Evolutionary conservation across 306 rosid genomes (phyloP).

Genomic region (Astragalus membranaceus): DNA sequence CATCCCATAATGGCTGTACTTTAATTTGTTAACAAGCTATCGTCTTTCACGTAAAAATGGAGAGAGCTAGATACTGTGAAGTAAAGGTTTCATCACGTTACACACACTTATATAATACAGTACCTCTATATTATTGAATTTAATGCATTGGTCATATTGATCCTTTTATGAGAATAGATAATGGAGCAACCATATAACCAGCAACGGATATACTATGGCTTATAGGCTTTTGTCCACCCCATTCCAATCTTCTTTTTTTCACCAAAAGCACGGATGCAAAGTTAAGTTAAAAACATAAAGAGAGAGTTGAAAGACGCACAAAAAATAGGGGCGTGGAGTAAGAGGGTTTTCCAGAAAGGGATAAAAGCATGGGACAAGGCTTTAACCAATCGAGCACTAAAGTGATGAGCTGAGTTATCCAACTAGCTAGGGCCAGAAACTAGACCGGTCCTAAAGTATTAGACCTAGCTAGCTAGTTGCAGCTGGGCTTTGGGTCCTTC

Average conservation of each 20-base stretch:
- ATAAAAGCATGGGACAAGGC: constrained; percentile 27
- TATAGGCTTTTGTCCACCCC: neutral
- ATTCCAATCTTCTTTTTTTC: neutral
- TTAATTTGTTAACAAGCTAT: neutral
- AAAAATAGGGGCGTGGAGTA: constrained; percentile 27
- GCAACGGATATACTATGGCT: neutral
- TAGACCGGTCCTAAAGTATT: constrained; percentile 10
- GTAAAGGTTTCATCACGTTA: constrained; percentile 1
- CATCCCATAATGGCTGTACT: neutral
- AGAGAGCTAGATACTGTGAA: neutral
- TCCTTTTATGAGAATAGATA: too few species aligned
- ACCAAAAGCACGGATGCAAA: neutral
- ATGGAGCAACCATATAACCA: neutral
- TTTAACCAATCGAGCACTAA: constrained; percentile 18
- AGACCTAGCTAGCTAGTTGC: neutral
- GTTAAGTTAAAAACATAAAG: neutral
- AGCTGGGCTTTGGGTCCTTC: constrained; percentile 22
- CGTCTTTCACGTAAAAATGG: neutral
- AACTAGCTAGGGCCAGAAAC: constrained; percentile 13
- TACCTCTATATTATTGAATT: neutral
- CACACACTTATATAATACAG: neutral
- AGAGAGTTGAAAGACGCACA: neutral
- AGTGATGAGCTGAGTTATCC: constrained; percentile 36
- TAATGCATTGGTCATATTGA: too few species aligned
- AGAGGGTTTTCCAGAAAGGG: constrained; percentile 14